Percentiles rank a stretch among this genome's conserved stretches.
Conservation (phyloP, 495 filamentous ascomycete species). For the Jackrogersella multiformis region DNA sequence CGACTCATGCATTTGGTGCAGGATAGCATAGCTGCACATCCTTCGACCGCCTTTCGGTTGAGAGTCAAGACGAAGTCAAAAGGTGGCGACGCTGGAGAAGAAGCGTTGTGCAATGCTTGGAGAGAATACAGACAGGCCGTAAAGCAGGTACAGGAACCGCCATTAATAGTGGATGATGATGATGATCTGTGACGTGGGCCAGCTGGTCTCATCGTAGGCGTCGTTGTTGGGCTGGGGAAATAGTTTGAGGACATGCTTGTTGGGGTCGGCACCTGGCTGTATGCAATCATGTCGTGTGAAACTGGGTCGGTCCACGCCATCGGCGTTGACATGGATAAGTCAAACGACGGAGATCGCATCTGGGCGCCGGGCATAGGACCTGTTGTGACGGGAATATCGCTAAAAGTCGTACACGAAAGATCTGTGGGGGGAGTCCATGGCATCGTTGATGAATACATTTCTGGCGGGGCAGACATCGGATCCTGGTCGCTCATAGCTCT, state of each 20-base stretch:
- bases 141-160: constrained; percentile 57
- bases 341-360: constrained; percentile 49
- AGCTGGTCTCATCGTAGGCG: constrained; percentile 45
- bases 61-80: constrained; percentile 57
- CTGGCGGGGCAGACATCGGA: constrained; percentile 41
- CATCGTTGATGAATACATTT: constrained; percentile 49
- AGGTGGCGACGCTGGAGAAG: constrained; percentile 47
- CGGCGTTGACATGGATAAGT: constrained; percentile 46
- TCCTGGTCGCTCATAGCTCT: constrained; percentile 39
- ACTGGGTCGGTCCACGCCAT: constrained; percentile 41
- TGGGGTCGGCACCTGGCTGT: constrained; percentile 47
- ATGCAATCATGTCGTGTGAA: constrained; percentile 40
- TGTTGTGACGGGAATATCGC: constrained; percentile 44
- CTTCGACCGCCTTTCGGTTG: constrained; percentile 59
- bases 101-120: constrained; percentile 57
- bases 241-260: constrained; percentile 46
- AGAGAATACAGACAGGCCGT: constrained; percentile 57
- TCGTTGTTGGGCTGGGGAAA: constrained; percentile 51
- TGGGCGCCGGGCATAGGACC: constrained; percentile 36
- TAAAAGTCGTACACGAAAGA: constrained; percentile 40
- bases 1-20: constrained; percentile 53
- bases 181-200: constrained; percentile 47
- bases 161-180: constrained; percentile 41
- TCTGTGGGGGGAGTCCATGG: constrained; percentile 51
- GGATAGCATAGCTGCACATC: constrained; percentile 56